Evolutionary conservation across 805 yeast genomes (phyloP).

Genomic region (Pichia cabralensis): DNA sequence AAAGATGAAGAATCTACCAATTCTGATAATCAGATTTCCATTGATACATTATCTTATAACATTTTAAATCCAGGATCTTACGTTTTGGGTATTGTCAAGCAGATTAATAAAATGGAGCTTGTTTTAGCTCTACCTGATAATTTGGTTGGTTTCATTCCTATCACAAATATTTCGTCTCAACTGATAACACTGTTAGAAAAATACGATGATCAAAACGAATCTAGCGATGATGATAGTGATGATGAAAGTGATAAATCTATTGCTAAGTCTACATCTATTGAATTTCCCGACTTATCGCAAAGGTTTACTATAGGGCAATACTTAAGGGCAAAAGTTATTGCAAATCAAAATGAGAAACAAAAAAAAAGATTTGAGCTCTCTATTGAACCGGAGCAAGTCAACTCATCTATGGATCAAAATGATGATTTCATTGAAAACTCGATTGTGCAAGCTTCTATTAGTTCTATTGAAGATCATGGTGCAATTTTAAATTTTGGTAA

Average conservation of each 20-base stretch:
- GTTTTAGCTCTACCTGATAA: constrained; percentile 71
- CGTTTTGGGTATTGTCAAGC: constrained; percentile 67
- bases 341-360: constrained; percentile 28
- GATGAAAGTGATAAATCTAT: constrained; percentile 18
- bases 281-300: constrained; percentile 45
- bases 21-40: constrained; percentile 27
- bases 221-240: constrained; percentile 21
- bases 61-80: constrained; percentile 59
- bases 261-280: constrained; percentile 22
- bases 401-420: constrained; percentile 42
- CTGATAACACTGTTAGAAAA: constrained; percentile 49
- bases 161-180: constrained; percentile 59
- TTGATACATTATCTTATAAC: constrained; percentile 56
- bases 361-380: constrained; percentile 62
- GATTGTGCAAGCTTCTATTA: constrained; percentile 66
- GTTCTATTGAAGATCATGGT: constrained; percentile 89
- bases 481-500: constrained; percentile 63
- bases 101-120: constrained; percentile 53
- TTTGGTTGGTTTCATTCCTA: constrained; percentile 67
- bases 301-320: constrained; percentile 71
- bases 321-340: constrained; percentile 72
- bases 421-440: constrained; percentile 59
- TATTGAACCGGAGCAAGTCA: constrained; percentile 66
- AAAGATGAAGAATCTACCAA: constrained; percentile 19
- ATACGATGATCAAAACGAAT: constrained; percentile 39